Evolutionary conservation across 2,329 filamentous ascomycete genomes (phyloP), one percentile per base, ranked within the genome.

Genomic region (Lachnellula hyalina): DNA sequence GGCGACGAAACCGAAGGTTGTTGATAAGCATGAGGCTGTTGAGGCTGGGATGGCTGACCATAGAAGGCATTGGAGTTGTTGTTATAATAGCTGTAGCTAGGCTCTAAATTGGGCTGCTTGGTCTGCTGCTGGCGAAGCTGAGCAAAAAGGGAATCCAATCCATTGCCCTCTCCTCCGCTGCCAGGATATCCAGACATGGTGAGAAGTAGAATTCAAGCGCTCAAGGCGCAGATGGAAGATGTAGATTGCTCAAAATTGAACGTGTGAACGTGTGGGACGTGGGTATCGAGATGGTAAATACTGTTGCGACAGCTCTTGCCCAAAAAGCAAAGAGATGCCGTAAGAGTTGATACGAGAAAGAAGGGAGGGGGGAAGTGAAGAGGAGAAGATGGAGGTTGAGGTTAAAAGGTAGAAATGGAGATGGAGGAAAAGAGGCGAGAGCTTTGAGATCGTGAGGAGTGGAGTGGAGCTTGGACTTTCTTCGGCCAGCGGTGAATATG

Each of bases 1-100:
- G 80, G 77, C 42, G 82, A 83, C 14, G 81, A 80, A 32, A 83
- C 79, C 17, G 77, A 77, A 36, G 82, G 79, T 57, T 77, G 76
- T 54, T 78, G 78, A 62, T 83, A 80, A 46, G 69, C 70, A 50
- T 72, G 60, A 57, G 59, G 58, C 50, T 60, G 59, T 50, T 63
- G 62, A 14, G 60, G 52, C 23, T 60, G 60, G 46, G 57, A 53
- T 28, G 59, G 51, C 53, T 67, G 67, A 53, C 55, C 56, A 53
- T 63, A 67, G 56, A 65, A 67, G 42, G 52, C 61, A 52, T 59
- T 63, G 28, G 55, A 60, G 46, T 59, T 58, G 38, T 62, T 63
- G 49, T 60, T 64, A 48, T 67, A 68, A 50, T 67, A 68, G 53
- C 58, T 64, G 53, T 63, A 63, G 55, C 61, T 65, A 40, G 66